Percentiles rank a stretch among this genome's conserved stretches.
Conservation (phyloP, 1,139 yeast species). For the Taphrina sp. region DNA sequence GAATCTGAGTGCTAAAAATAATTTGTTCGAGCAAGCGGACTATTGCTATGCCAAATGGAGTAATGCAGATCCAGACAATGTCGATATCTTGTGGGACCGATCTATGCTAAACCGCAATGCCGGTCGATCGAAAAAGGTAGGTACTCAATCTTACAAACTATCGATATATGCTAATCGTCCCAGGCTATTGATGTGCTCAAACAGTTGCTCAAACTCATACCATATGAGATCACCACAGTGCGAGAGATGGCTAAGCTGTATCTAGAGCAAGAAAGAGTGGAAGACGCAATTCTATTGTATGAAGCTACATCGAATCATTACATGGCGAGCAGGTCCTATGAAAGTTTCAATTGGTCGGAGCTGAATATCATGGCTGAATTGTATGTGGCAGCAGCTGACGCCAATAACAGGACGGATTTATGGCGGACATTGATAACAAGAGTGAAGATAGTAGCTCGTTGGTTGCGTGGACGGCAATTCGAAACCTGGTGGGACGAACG, state of each 20-base stretch:
- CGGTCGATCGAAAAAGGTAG: constrained; percentile 43
- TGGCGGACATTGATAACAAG: constrained; percentile 64
- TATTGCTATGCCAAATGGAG: constrained; percentile 77
- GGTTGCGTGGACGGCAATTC: constrained; percentile 66
- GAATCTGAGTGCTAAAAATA: constrained; percentile 66
- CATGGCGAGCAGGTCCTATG: constrained; percentile 41
- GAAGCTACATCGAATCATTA: constrained; percentile 62
- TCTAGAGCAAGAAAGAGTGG: constrained; percentile 68
- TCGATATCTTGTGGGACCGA: constrained; percentile 49
- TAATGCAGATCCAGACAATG: constrained; percentile 56
- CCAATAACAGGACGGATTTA: constrained; percentile 45
- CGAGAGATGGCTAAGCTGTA: constrained; percentile 75
- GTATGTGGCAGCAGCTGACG: constrained; percentile 54
- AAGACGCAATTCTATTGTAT: constrained; percentile 79
- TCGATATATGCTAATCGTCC: neutral
- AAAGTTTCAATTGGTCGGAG: constrained; percentile 76
- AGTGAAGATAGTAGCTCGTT: constrained; percentile 71
- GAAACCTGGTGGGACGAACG: constrained; percentile 84
- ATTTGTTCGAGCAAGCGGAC: constrained; percentile 75
- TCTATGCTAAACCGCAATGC: constrained; percentile 51
- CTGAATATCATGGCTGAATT: constrained; percentile 79
- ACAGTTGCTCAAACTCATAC: constrained; percentile 56
- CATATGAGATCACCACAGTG: constrained; percentile 61
- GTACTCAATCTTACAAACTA: constrained; percentile 41
- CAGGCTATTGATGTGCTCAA: constrained; percentile 71